These are phyloP conservation scores for Sphaerulina populicola DNA, from an alignment of 2,329 filamentous ascomycete genomes.

Conservation along the genomic window DNA sequence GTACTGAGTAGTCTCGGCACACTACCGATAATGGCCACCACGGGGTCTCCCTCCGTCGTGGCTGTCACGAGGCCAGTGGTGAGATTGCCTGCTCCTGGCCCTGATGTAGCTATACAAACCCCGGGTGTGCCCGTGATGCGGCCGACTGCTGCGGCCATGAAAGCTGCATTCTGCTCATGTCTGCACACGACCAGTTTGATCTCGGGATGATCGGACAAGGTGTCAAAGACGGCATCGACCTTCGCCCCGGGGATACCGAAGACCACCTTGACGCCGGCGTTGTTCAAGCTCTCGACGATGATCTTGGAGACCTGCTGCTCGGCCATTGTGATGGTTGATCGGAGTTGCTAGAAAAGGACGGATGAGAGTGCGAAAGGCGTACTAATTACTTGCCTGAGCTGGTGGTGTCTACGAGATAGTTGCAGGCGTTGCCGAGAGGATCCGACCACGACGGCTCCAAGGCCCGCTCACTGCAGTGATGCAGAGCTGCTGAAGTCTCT, in stretches of 20 bases:
- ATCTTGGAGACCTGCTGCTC: constrained; percentile 30
- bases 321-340: constrained; percentile 9
- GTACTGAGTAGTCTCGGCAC: constrained; percentile 40
- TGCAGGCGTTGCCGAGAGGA: background rate
- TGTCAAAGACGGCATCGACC: constrained; percentile 44
- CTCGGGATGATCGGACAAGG: constrained; percentile 40
- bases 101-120: constrained; percentile 43
- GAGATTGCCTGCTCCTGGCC: constrained; percentile 43
- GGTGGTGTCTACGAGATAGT: background rate
- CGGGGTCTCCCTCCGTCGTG: constrained; percentile 37
- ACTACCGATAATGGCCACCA: constrained; percentile 44
- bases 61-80: constrained; percentile 43
- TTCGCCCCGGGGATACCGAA: constrained; percentile 41
- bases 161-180: constrained; percentile 46
- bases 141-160: constrained; percentile 44
- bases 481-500: too few species aligned
- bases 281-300: constrained; percentile 31
- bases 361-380: background rate
- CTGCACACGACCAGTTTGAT: constrained; percentile 43
- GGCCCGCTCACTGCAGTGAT: too few species aligned
- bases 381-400: constrained; percentile 9
- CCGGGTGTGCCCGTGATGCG: constrained; percentile 42
- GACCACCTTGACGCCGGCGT: constrained; percentile 41
- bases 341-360: background rate
- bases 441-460: background rate